Base-by-base conservation (phyloP, 164 flowering plant genomes). In the Macadamia integrifolia region DNA sequence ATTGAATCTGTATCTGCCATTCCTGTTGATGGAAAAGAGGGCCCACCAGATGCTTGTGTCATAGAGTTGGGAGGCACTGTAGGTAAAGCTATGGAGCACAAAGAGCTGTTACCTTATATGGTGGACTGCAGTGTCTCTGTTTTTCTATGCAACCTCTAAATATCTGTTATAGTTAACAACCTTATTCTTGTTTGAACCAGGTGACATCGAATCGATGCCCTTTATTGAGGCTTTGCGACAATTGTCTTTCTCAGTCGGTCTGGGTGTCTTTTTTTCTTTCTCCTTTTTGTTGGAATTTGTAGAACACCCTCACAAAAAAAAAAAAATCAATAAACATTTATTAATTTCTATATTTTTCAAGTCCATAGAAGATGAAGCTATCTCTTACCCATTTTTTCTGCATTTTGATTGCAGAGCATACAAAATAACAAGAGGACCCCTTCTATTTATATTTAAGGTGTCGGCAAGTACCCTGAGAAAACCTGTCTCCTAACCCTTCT, bases 171-270 rank as follows among this genome's bases (percentile, higher is more conserved):
- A 8, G 28, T 18, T 15, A 50, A 35, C 5, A 35, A n/a, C 46
- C 18, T 17, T 3, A 65, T 31, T 78, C 64, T 70, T 58, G 46
- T 42, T 52, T 46, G 32, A 42, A 7, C 31, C 55, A 92, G 99
- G 98, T 80, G 99, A 95, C 73, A 95, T 92, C 72, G 98, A 95
- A 76, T 95, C 98, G 9, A 95, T 95, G 99, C 98, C 99, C 69
- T 95, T 95, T 69, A 88, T 90, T 52, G 99, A 95, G 79, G 98
- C 99, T 76, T 70, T 95, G 73, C 85, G 99, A 8, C 99, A 95
- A 71, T 74, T 95, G 57, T 90, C 90, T 28, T 95, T 89, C 77
- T 80, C 91, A 62, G 90, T 91, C 70, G 99, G 99, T 95, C 80
- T 76, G 88, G 8, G 48, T 65, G 29, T 44, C 46, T 60, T 67